Evolutionary conservation across 169 alveolate species (phyloP).

Genomic region (Cardiosporidium cionae): DNA sequence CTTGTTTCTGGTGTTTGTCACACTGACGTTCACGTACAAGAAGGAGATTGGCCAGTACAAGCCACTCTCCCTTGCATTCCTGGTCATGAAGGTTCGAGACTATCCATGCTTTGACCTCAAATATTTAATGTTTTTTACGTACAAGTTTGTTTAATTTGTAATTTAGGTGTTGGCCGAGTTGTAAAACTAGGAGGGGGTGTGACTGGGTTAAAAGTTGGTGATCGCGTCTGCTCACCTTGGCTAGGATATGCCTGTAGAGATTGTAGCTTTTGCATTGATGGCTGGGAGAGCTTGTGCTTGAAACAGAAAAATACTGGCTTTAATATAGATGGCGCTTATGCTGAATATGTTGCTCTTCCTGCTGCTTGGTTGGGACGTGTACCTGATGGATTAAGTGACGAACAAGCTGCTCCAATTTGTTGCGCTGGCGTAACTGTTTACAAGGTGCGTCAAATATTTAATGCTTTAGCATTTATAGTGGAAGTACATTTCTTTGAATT

Average conservation of each 20-base stretch:
- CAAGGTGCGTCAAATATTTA: background rate
- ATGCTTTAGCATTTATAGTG: slow-evolving; percentile 43
- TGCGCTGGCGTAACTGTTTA: slow-evolving; percentile 73
- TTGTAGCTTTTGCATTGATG: slow-evolving; percentile 52
- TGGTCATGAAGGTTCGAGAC: slow-evolving; percentile 18
- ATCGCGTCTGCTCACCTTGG: slow-evolving; percentile 60
- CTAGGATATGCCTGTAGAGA: slow-evolving; percentile 51
- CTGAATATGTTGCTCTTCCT: slow-evolving; percentile 52
- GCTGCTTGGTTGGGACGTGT: slow-evolving; percentile 46
- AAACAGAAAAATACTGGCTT: slow-evolving; percentile 26
- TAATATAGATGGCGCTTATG: slow-evolving; percentile 62
- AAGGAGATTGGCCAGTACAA: slow-evolving; percentile 18
- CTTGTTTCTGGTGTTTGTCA: slow-evolving; percentile 6
- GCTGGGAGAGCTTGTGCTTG: slow-evolving; percentile 51
- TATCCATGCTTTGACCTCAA: no score
- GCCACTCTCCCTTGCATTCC: slow-evolving; percentile 12
- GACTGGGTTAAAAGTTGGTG: slow-evolving; percentile 54
- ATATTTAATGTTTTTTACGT: no score
- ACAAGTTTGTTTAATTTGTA: no score
- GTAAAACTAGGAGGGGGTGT: slow-evolving; percentile 55
- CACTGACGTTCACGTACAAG: slow-evolving; percentile 20
- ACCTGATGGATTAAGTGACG: slow-evolving; percentile 49
- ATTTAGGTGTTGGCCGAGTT: slow-evolving; percentile 50
- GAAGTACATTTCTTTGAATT: slow-evolving; percentile 5
- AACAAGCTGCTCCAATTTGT: slow-evolving; percentile 59